Evolutionary conservation across 164 flowering plant species (phyloP), one percentile per base, ranked within the genome.

Genomic region (Kingdonia uniflora): DNA sequence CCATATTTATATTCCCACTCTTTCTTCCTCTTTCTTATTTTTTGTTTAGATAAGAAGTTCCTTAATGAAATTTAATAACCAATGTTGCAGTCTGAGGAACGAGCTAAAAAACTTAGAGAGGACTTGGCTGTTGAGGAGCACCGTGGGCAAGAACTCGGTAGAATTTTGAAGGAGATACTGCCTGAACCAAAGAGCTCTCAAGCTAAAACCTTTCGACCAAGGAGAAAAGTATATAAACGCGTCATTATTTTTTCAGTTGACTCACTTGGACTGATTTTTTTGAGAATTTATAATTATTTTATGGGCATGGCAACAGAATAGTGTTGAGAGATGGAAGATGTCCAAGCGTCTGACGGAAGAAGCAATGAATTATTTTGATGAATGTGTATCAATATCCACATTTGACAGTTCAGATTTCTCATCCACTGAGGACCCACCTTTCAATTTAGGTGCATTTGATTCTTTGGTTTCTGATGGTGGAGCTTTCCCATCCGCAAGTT

Each of bases 321-420:
- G 91, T 76, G 76, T 68, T 57, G 94, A 90, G 47, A 71, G 94
- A 56, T 70, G 82, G 56, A 81, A 66, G 70, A 82, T 81, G 80
- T 80, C 95, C 14, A 77, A 70, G 63, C 74, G 81, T 46, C 72
- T 84, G 39, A 74, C 71, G 16, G 95, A 82, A 57, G 97, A 84
- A 61, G 91, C 95, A 23, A 52, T 84, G 85, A 74, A 83, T 37
- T 87, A 87, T 67, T 90, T 90, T 70, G 97, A 90, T 54, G 97
- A 90, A 64, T 87, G 89, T 63, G 88, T 87, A 49, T 90, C 97
- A 13, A 72, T 84, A 63, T 87, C 97, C 45, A 82, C 95, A 51
- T 86, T 90, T 70, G 95, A 87, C 64, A 71, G 84, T 66, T 84
- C 95, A 29, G 95, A 90, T 67, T 82, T 87, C 67, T 87, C 95